Percentiles rank a stretch among this genome's conserved stretches.
Conservation (phyloP, 345 rosid genomes). For the Eucalyptus victrix region DNA sequence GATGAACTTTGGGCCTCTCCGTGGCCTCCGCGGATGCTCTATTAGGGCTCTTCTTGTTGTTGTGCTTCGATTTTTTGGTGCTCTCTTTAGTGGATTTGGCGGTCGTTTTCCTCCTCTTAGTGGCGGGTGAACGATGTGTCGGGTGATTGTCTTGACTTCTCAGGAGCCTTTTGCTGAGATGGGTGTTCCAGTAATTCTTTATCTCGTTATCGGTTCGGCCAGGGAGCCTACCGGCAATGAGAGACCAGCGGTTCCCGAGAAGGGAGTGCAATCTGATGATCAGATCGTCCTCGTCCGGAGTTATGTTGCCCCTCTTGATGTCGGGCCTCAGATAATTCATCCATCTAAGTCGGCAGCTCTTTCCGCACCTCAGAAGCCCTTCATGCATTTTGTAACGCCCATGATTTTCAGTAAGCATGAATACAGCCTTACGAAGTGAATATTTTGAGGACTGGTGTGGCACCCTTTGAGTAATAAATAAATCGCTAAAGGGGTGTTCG, state of each 20-base stretch:
- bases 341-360: conserved; percentile 56
- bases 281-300: conserved; percentile 36
- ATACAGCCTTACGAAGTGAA: not conserved
- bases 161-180: conserved; percentile 23
- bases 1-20: conserved; percentile 17
- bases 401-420: not conserved
- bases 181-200: conserved; percentile 47
- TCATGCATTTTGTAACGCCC: not conserved
- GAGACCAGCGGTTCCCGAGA: conserved; percentile 53
- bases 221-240: conserved; percentile 51
- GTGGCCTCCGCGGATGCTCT: not conserved
- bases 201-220: conserved; percentile 67
- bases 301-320: conserved; percentile 46
- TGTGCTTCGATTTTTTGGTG: not conserved
- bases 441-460: not conserved
- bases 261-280: conserved; percentile 40
- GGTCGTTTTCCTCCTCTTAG: not conserved
- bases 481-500: not conserved
- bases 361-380: conserved; percentile 48
- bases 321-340: conserved; percentile 53
- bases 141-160: conserved; percentile 2
- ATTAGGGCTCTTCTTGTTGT: not conserved
- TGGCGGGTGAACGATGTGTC: not conserved
- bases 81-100: not conserved
- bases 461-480: not conserved